These are phyloP conservation scores for Sarcomyxa edulis DNA, from an alignment of 768 basidiomycete species.

Conservation along the genomic window DNA sequence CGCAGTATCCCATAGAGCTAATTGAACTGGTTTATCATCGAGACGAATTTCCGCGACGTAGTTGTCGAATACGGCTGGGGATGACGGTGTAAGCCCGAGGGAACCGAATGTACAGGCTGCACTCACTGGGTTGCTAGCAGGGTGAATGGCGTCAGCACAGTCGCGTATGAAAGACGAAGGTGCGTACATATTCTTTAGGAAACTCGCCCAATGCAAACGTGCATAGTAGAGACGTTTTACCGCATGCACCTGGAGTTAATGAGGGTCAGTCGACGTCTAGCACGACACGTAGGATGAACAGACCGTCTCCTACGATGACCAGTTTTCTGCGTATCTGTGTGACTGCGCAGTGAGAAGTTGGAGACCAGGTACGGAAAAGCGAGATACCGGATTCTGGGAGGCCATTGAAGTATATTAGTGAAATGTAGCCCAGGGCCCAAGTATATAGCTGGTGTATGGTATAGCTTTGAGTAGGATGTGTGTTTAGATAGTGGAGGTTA, in stretches of 20 bases:
- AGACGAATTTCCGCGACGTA: slow-evolving; percentile 98
- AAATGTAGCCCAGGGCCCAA: too few relatives aligned
- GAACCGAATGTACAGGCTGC: slow-evolving; percentile 13
- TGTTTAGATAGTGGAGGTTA: too few relatives aligned
- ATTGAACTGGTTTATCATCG: slow-evolving; percentile 95
- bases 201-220: slow-evolving; percentile 94
- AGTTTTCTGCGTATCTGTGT: slow-evolving; percentile 94
- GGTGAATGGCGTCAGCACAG: slow-evolving; percentile 9
- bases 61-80: slow-evolving; percentile 93
- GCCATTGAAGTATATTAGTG: too few relatives aligned
- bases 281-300: slow-evolving; percentile 23
- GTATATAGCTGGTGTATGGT: too few relatives aligned
- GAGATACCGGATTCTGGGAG: too few relatives aligned
- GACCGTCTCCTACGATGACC: slow-evolving; percentile 96
- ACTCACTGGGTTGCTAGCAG: slow-evolving; percentile 55
- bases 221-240: slow-evolving; percentile 89
- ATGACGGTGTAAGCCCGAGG: slow-evolving; percentile 12
- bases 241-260: slow-evolving; percentile 71
- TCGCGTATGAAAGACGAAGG: slow-evolving; percentile 6
- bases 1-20: slow-evolving; percentile 99
- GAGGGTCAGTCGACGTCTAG: slow-evolving; percentile 16
- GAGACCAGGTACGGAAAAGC: too few relatives aligned
- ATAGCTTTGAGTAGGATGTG: too few relatives aligned
- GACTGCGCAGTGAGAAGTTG: too few relatives aligned
- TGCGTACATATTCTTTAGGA: slow-evolving; percentile 87